Conservation (phyloP, 2,329 filamentous ascomycete genomes). For the Ploettnerulaceae sp. region DNA sequence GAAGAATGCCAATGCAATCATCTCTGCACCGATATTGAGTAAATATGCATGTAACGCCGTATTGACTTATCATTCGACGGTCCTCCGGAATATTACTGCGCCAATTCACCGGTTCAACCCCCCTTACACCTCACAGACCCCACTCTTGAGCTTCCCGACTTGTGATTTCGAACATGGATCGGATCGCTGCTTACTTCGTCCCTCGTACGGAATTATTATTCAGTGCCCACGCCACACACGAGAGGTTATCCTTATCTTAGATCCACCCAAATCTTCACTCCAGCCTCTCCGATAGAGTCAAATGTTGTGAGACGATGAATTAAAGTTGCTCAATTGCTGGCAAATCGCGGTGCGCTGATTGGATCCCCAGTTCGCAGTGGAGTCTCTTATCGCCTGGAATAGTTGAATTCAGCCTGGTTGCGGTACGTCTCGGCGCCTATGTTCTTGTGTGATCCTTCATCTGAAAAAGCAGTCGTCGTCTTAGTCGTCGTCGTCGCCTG, state of each 20-base stretch:
- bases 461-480: neutral
- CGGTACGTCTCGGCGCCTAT: no score
- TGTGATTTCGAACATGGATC: neutral
- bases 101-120: neutral
- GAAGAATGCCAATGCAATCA: no score
- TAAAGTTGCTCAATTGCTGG: constrained; percentile 1
- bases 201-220: no score
- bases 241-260: neutral
- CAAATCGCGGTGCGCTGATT: neutral
- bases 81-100: no score
- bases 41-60: no score
- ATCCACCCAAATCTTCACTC: neutral
- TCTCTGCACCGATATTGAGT: no score
- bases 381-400: neutral
- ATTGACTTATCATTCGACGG: no score
- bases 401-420: no score
- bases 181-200: neutral
- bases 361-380: neutral
- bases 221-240: neutral
- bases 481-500: constrained; percentile 9
- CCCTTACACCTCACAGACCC: neutral
- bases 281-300: neutral
- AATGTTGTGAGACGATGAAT: neutral
- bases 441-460: neutral
- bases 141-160: neutral